A percentile compares a stretch with the other conserved stretches of the same genome.
These are phyloP conservation scores for Ophiostoma sp. DNA, from an alignment of 2,329 filamentous ascomycete genomes.

Conservation along the genomic window DNA sequence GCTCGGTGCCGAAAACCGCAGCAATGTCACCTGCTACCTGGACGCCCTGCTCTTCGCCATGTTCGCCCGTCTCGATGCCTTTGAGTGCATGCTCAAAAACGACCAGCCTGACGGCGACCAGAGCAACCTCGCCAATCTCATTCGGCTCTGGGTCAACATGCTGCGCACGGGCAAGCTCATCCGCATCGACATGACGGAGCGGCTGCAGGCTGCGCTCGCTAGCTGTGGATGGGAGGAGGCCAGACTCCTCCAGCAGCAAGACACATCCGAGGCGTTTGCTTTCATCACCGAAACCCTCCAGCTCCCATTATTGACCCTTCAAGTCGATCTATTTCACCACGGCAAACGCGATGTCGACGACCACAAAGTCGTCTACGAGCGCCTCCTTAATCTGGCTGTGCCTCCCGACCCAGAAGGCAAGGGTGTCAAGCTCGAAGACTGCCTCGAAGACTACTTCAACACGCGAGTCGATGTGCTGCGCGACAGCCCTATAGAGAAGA, in stretches of 20 bases:
- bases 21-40: conserved; percentile 87
- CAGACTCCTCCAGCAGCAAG: conserved; percentile 72
- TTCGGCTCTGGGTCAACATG: conserved; percentile 92
- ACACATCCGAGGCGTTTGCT: conserved; percentile 90
- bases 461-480: conserved; percentile 83
- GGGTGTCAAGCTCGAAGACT: conserved; percentile 78
- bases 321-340: conserved; percentile 87
- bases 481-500: conserved; percentile 56
- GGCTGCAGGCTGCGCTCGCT: conserved; percentile 71
- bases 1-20: conserved; percentile 79
- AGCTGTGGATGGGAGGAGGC: conserved; percentile 88
- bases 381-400: conserved; percentile 86
- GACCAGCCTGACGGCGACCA: conserved; percentile 67
- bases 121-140: conserved; percentile 66
- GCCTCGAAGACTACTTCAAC: conserved; percentile 92
- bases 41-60: conserved; percentile 91
- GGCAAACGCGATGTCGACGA: conserved; percentile 82
- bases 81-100: conserved; percentile 86
- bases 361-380: conserved; percentile 90
- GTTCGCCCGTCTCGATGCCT: conserved; percentile 85
- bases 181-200: conserved; percentile 61
- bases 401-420: conserved; percentile 66
- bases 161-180: conserved; percentile 80
- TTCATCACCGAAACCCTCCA: conserved; percentile 90
- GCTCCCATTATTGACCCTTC: conserved; percentile 78